Evolutionary conservation across 1,139 yeast species (phyloP).

Genomic region (Suhomyces atakaporum): DNA sequence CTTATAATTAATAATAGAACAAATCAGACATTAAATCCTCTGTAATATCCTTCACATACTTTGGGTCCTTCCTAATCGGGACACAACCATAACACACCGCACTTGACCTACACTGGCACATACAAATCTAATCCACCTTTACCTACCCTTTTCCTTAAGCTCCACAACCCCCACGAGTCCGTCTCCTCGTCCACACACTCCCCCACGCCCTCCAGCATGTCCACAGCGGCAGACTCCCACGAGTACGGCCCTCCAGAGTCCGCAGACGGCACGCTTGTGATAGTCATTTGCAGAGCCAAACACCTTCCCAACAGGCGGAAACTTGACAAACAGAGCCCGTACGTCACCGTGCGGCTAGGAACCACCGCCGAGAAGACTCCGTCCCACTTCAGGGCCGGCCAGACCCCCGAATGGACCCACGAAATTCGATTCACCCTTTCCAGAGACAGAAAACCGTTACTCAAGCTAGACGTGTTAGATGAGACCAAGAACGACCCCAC

Average conservation of each 20-base stretch:
- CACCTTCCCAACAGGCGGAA: slow-evolving; percentile 82
- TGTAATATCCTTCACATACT: no score
- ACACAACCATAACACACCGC: no score
- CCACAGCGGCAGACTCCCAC: slow-evolving; percentile 5
- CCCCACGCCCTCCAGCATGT: slow-evolving; percentile 3
- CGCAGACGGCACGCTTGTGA: slow-evolving; percentile 50
- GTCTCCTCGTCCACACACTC: no score
- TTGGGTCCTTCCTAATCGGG: no score
- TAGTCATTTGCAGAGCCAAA: slow-evolving; percentile 55
- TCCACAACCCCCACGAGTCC: no score
- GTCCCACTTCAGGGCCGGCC: slow-evolving; percentile 81
- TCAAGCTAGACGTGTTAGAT: slow-evolving; percentile 78
- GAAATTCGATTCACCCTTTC: slow-evolving; percentile 69
- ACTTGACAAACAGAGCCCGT: slow-evolving; percentile 87
- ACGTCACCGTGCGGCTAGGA: slow-evolving; percentile 78
- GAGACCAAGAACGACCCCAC: slow-evolving; percentile 87
- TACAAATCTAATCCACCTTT: no score
- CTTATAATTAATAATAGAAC: no score
- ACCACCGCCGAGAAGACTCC: slow-evolving; percentile 76
- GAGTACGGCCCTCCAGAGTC: slow-evolving; percentile 27
- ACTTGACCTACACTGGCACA: no score
- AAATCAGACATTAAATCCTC: no score
- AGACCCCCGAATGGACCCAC: slow-evolving; percentile 84
- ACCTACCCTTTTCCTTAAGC: not conserved
- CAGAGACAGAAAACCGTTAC: slow-evolving; percentile 59